A percentile compares a stretch with the other conserved stretches of the same genome.
phyloP scores from a whole-genome alignment of 768 basidiomycete genomes.

The Clathrus columnatus region DNA sequence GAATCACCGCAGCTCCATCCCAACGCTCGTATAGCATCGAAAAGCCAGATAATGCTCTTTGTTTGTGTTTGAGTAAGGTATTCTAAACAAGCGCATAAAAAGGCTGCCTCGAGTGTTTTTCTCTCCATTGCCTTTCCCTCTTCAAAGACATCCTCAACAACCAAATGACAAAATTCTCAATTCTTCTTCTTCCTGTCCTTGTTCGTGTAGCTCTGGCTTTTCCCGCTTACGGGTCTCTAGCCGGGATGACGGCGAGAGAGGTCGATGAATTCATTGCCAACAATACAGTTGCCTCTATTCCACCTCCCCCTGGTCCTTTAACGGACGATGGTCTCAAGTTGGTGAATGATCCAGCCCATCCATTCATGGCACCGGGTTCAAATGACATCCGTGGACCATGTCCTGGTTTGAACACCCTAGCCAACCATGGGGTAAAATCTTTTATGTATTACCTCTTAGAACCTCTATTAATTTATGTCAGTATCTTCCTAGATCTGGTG shows the following conservation, averaged over 20 bases:
- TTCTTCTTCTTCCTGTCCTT: neutral
- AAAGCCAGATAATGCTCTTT: no score
- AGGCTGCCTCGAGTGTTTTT: no score
- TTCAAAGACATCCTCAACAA: no score
- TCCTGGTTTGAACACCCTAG: slow-evolving; percentile 65
- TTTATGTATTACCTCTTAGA: neutral
- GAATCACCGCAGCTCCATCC: no score
- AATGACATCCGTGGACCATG: slow-evolving; percentile 46
- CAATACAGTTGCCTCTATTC: neutral
- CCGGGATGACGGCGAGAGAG: neutral
- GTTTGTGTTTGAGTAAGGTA: no score
- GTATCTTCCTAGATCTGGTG: slow-evolving; percentile 7
- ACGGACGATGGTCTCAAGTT: neutral
- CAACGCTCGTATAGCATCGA: no score
- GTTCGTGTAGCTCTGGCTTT: neutral
- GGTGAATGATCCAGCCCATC: slow-evolving; percentile 6
- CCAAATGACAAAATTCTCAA: no score
- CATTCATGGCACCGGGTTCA: neutral
- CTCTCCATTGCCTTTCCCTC: no score
- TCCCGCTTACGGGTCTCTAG: neutral
- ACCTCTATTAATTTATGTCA: neutral
- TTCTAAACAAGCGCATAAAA: no score
- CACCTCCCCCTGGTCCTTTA: neutral
- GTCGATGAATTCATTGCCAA: neutral
- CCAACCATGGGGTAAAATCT: slow-evolving; percentile 48